These are phyloP conservation scores for Arthrobotrys iridis DNA, from an alignment of 2,329 filamentous ascomycete genomes.

Conservation along the genomic window DNA sequence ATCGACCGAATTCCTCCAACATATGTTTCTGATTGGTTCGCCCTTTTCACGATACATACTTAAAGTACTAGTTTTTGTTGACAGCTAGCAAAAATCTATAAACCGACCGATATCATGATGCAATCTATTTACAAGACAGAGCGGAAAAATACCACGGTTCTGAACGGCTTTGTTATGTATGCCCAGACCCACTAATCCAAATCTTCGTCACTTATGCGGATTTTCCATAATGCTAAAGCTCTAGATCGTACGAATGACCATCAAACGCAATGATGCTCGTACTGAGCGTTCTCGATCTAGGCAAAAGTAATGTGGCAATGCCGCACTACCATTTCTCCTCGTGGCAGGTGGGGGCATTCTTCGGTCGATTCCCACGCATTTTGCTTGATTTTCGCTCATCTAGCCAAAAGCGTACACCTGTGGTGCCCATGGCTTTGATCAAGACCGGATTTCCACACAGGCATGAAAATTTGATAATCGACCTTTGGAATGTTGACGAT, in stretches of 20 bases:
- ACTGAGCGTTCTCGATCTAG: constrained; percentile 1
- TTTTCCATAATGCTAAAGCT: background rate
- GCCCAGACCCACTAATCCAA: constrained; percentile 23
- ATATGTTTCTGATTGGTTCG: background rate
- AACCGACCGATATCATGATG: constrained; percentile 10
- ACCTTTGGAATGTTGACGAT: constrained; percentile 5
- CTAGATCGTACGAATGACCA: constrained; percentile 20
- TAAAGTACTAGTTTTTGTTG: background rate
- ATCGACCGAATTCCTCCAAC: background rate
- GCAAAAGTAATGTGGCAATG: constrained; percentile 35
- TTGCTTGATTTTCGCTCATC: constrained; percentile 25
- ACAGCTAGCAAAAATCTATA: constrained; percentile 3
- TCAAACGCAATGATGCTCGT: constrained; percentile 41
- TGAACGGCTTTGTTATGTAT: constrained; percentile 7
- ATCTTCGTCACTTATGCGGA: background rate
- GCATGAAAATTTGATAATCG: background rate
- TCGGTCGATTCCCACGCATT: constrained; percentile 23
- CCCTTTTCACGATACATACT: background rate
- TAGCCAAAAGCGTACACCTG: background rate
- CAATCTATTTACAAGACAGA: constrained; percentile 18
- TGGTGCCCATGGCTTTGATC: background rate
- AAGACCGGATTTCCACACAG: background rate
- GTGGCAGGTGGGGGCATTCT: background rate
- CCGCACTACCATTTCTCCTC: background rate
- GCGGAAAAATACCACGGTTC: constrained; percentile 9